Evolutionary conservation across 805 yeast species (phyloP).

Genomic region (Schwanniomyces pseudopolymorphus): DNA sequence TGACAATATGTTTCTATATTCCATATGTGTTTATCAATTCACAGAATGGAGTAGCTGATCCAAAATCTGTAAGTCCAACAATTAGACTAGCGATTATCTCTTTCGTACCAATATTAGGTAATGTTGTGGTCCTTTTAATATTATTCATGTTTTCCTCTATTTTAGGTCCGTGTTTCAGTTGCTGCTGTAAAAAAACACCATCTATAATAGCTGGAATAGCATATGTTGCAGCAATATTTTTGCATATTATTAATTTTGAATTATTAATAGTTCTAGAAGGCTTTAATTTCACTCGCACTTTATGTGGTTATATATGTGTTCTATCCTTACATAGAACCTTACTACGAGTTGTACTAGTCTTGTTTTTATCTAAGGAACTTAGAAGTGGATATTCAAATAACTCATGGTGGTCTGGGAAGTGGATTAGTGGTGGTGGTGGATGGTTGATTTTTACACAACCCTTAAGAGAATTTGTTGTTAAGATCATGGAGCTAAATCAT

Average conservation of each 20-base stretch:
- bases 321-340: constrained; percentile 37
- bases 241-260: constrained; percentile 35
- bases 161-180: constrained; percentile 34
- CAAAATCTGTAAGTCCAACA: constrained; percentile 47
- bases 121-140: constrained; percentile 27
- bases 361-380: constrained; percentile 42
- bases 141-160: constrained; percentile 36
- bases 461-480: constrained; percentile 45
- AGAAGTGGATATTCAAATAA: constrained; percentile 39
- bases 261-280: constrained; percentile 41
- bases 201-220: constrained; percentile 40
- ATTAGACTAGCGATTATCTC: constrained; percentile 58
- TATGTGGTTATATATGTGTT: constrained; percentile 39
- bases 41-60: constrained; percentile 69
- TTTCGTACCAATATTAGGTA: constrained; percentile 48
- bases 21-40: constrained; percentile 83
- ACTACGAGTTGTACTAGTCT: constrained; percentile 27
- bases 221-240: constrained; percentile 33
- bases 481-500: constrained; percentile 42
- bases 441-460: constrained; percentile 42
- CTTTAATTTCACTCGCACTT: constrained; percentile 37
- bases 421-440: constrained; percentile 42
- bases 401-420: constrained; percentile 58
- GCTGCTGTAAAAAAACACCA: constrained; percentile 32
- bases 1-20: constrained; percentile 34